phyloP scores from a whole-genome alignment of 2,329 filamentous ascomycete species.

The Ophiosphaerella korrae region DNA sequence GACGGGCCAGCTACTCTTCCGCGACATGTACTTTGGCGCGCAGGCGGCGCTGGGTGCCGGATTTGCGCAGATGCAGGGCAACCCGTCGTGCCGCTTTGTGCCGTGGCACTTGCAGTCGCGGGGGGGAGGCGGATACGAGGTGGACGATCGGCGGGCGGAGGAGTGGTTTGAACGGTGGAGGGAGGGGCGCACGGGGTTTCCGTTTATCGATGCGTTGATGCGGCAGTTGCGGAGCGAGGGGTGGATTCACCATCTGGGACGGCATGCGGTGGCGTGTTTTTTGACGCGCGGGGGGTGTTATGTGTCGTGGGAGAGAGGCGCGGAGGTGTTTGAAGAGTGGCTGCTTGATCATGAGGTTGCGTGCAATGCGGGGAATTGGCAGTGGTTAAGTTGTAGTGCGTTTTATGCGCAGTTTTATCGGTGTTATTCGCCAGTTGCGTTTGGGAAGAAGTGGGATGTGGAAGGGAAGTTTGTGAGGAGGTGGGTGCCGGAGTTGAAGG shows the following conservation, averaged over 20 bases:
- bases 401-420: constrained; percentile 76
- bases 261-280: constrained; percentile 80
- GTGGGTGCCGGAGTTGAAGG: constrained; percentile 70
- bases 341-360: constrained; percentile 76
- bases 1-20: constrained; percentile 74
- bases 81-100: constrained; percentile 72
- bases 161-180: constrained; percentile 72
- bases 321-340: constrained; percentile 77
- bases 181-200: constrained; percentile 72
- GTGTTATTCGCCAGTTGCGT: constrained; percentile 72
- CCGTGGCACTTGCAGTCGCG: constrained; percentile 70
- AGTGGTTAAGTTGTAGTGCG: constrained; percentile 76
- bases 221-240: constrained; percentile 72
- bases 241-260: constrained; percentile 80
- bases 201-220: constrained; percentile 83
- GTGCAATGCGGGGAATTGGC: constrained; percentile 78
- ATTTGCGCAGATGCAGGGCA: constrained; percentile 69
- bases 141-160: constrained; percentile 68
- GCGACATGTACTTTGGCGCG: constrained; percentile 83
- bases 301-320: constrained; percentile 77
- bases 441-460: constrained; percentile 77
- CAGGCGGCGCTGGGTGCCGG: constrained; percentile 69
- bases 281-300: constrained; percentile 81
- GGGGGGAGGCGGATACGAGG: constrained; percentile 54
- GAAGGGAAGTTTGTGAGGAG: constrained; percentile 66